Evolutionary conservation across 768 basidiomycete genomes (phyloP).

Genomic region (Auriscalpium orientale): DNA sequence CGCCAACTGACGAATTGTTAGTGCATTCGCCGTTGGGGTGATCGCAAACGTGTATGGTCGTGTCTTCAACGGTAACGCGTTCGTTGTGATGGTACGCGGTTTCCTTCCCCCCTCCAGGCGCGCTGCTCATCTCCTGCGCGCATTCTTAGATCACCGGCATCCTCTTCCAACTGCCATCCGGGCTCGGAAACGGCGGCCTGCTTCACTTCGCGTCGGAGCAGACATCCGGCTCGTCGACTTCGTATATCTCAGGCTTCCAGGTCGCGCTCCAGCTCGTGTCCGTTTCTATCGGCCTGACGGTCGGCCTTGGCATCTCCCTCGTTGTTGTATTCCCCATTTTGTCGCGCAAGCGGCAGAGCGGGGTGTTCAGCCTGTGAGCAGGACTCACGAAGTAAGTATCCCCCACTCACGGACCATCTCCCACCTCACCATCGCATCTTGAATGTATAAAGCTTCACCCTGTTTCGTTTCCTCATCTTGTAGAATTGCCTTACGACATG

Average conservation of each 20-base stretch:
- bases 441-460: too few species aligned
- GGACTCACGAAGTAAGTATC: too few species aligned
- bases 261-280: slow-evolving; percentile 71
- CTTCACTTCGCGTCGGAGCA: slow-evolving; percentile 59
- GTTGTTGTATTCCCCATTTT: slow-evolving; percentile 59
- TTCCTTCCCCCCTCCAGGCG: not conserved
- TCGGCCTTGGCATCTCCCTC: slow-evolving; percentile 67
- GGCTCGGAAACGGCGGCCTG: slow-evolving; percentile 72
- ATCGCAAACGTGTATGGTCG: slow-evolving; percentile 73
- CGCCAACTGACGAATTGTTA: slow-evolving; percentile 12
- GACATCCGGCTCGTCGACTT: slow-evolving; percentile 39
- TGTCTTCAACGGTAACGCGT: slow-evolving; percentile 65
- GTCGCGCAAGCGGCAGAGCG: slow-evolving; percentile 47
- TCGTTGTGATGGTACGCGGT: slow-evolving; percentile 66
- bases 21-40: slow-evolving; percentile 76
- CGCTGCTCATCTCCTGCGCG: not conserved
- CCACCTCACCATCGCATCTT: too few species aligned
- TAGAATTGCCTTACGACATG: too few species aligned
- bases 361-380: slow-evolving; percentile 51
- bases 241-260: slow-evolving; percentile 65
- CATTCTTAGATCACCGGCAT: slow-evolving; percentile 59
- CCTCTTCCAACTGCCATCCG: slow-evolving; percentile 79
- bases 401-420: too few species aligned
- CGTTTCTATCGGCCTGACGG: slow-evolving; percentile 72
- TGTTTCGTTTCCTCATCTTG: too few species aligned